Conservation (phyloP, 2,329 filamentous ascomycete species). For the Diaporthe sp. region DNA sequence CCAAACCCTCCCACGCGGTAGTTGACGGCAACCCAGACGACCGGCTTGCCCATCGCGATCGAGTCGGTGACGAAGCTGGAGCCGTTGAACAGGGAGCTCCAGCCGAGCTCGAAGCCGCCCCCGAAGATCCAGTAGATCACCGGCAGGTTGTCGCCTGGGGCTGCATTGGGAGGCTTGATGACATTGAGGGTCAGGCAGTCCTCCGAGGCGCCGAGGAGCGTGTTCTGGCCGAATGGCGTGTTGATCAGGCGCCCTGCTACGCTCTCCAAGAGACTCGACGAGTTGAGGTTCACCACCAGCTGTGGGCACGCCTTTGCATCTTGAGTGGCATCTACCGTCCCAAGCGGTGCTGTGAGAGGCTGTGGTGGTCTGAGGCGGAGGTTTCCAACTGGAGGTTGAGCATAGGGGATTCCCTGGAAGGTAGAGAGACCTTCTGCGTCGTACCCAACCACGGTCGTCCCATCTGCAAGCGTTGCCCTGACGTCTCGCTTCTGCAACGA, state of each 20-base stretch:
- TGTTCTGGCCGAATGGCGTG: conserved; percentile 30
- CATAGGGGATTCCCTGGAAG: conserved; percentile 30
- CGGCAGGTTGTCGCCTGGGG: conserved; percentile 60
- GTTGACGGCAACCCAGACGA: conserved; percentile 75
- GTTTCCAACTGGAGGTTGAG: conserved; percentile 28
- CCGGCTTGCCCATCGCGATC: conserved; percentile 63
- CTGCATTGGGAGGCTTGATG: conserved; percentile 60
- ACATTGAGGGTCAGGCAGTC: conserved; percentile 67
- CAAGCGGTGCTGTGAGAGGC: conserved; percentile 13
- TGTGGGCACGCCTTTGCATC: conserved; percentile 26
- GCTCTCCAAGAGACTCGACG: conserved; percentile 28
- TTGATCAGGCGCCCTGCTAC: conserved; percentile 18
- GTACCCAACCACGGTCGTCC: conserved; percentile 26
- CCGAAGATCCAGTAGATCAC: conserved; percentile 72
- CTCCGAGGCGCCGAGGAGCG: conserved; percentile 57
- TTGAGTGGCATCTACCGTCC: conserved; percentile 19
- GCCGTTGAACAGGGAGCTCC: conserved; percentile 55
- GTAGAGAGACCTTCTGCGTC: conserved; percentile 29
- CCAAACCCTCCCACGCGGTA: conserved; percentile 75
- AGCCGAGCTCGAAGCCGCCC: conserved; percentile 61
- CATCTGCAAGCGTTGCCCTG: conserved; percentile 28
- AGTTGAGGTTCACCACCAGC: conserved; percentile 28
- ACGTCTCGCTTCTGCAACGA: conserved; percentile 29
- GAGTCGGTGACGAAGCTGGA: conserved; percentile 51
- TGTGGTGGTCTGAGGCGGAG: conserved; percentile 33